Conservation (phyloP, 2,329 filamentous ascomycete genomes). For the Talaromyces sp. region DNA sequence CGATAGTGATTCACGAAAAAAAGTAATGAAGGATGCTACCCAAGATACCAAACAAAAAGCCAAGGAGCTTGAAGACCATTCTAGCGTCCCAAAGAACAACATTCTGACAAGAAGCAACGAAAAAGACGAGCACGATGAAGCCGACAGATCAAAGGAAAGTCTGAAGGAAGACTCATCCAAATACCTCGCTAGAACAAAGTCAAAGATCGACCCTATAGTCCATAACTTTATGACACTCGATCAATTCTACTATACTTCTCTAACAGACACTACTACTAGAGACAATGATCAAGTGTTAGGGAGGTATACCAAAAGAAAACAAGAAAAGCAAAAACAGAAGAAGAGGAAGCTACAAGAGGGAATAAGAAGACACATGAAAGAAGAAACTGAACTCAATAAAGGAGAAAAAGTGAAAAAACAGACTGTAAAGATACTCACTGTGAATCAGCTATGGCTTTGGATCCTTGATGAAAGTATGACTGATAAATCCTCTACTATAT, state of each 20-base stretch:
- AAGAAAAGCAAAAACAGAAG: not conserved
- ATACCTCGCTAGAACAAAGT: not conserved
- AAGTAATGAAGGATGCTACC: not conserved
- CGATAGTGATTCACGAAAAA: not conserved
- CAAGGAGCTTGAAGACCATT: not conserved
- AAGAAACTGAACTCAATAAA: not conserved
- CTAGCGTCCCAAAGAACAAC: not conserved
- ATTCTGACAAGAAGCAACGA: not conserved
- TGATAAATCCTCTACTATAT: not conserved
- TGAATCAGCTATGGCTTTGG: slow-evolving; percentile 19
- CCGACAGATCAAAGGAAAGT: not conserved
- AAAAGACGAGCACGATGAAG: not conserved
- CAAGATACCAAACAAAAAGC: not conserved
- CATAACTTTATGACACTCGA: slow-evolving; percentile 12
- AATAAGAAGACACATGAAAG: not conserved
- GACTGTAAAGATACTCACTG: slow-evolving; percentile 11
- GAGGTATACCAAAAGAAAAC: not conserved
- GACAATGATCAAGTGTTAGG: slow-evolving; percentile 12
- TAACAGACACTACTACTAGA: slow-evolving; percentile 5
- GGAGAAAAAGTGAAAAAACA: slow-evolving; percentile 1
- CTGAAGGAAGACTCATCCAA: not conserved
- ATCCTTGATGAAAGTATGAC: slow-evolving; percentile 14
- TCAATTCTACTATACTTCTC: slow-evolving; percentile 13
- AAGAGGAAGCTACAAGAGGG: not conserved
- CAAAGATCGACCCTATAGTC: not conserved